Conservation (phyloP, 257 asterid species). For the Plectranthus barbatus region DNA sequence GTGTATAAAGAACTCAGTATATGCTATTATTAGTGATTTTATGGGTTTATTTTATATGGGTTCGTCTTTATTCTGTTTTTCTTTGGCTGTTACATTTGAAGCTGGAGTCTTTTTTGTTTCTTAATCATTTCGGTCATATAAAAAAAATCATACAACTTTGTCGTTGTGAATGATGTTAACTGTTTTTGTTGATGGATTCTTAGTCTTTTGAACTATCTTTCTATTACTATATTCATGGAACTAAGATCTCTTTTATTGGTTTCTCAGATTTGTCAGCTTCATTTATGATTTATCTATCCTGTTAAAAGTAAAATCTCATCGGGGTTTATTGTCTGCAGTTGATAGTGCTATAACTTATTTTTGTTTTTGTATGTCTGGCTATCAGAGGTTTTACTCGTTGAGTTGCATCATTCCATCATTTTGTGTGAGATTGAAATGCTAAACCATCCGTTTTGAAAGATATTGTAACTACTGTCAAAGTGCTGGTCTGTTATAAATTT, state of each 20-base stretch:
- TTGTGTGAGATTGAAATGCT: neutral
- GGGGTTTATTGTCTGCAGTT: neutral
- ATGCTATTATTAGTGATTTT: neutral
- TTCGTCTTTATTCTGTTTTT: neutral
- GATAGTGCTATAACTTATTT: slow-evolving; percentile 1
- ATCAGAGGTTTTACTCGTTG: neutral
- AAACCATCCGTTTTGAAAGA: neutral
- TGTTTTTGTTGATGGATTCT: neutral
- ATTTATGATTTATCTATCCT: neutral
- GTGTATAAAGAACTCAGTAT: neutral
- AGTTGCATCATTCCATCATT: neutral
- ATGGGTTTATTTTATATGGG: neutral
- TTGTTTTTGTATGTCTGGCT: neutral
- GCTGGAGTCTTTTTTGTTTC: slow-evolving; percentile 7
- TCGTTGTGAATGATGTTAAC: neutral
- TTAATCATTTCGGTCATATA: slow-evolving; percentile 11
- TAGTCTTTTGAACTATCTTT: neutral
- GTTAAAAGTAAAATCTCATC: neutral
- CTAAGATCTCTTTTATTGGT: neutral
- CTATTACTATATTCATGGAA: neutral
- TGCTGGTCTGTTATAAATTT: neutral
- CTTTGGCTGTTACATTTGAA: neutral
- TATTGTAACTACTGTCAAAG: neutral
- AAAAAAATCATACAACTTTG: neutral
- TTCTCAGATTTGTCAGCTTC: neutral